Evolutionary conservation across 164 flowering plant genomes (phyloP).

Genomic region (Umbilicus rupestris): DNA sequence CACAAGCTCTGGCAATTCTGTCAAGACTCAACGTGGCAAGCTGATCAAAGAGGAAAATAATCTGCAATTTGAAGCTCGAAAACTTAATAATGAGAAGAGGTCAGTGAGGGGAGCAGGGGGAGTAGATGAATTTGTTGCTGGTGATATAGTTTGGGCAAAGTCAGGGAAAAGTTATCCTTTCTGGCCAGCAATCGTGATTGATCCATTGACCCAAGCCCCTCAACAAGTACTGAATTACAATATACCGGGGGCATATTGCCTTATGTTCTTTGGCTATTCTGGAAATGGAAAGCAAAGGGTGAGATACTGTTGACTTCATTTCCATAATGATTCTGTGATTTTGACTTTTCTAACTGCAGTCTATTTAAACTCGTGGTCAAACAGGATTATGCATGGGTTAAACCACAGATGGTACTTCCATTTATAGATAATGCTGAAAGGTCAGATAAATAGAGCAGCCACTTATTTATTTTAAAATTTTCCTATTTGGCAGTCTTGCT

Average conservation of each 20-base stretch:
- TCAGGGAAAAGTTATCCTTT: slow-evolving; percentile 62
- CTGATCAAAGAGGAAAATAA: slow-evolving; percentile 22
- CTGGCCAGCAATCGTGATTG: slow-evolving; percentile 96
- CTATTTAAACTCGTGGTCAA: slow-evolving; percentile 11
- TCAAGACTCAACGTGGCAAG: slow-evolving; percentile 31
- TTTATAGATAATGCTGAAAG: slow-evolving; percentile 77
- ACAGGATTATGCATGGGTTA: slow-evolving; percentile 98
- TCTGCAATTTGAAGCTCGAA: slow-evolving; percentile 13
- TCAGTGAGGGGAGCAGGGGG: slow-evolving; percentile 27
- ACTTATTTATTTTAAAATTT: not conserved
- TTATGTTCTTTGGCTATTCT: slow-evolving; percentile 90
- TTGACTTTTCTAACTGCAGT: slow-evolving; percentile 7
- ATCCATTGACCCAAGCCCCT: slow-evolving; percentile 81
- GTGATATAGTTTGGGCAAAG: slow-evolving; percentile 94
- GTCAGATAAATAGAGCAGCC: slow-evolving; percentile 21
- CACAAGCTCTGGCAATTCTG: slow-evolving; percentile 35
- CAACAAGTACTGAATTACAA: slow-evolving; percentile 59
- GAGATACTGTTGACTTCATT: slow-evolving; percentile 13
- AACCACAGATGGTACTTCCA: slow-evolving; percentile 65
- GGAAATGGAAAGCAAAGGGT: slow-evolving; percentile 73
- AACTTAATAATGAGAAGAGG: slow-evolving; percentile 22
- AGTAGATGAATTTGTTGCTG: slow-evolving; percentile 53
- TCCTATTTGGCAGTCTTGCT: not conserved
- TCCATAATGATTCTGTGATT: slow-evolving; percentile 4
- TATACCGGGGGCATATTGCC: slow-evolving; percentile 69